These are phyloP conservation scores for Wickerhamomyces mucosus DNA, from an alignment of 805 yeast species.

Conservation along the genomic window DNA sequence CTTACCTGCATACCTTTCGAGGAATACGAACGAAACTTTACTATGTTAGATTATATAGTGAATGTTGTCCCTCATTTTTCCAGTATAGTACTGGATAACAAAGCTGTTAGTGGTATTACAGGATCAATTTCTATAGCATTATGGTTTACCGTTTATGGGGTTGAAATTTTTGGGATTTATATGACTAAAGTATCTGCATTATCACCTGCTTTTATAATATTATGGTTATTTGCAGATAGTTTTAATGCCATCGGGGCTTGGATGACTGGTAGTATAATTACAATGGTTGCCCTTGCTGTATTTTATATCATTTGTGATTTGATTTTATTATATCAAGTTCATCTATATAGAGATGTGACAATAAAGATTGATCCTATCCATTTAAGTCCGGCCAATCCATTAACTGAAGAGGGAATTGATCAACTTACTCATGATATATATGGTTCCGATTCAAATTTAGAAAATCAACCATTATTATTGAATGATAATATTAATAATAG, in stretches of 20 bases:
- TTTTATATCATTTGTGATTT: conserved; percentile 91
- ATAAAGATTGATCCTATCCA: conserved; percentile 61
- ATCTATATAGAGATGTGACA: conserved; percentile 60
- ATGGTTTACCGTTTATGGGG: conserved; percentile 97
- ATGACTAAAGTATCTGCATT: conserved; percentile 79
- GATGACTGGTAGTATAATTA: conserved; percentile 83
- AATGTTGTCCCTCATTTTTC: no score
- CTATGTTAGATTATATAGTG: no score
- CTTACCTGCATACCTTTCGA: no score
- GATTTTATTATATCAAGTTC: conserved; percentile 74
- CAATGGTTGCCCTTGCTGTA: conserved; percentile 87
- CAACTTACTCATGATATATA: conserved; percentile 39
- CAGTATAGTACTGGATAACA: conserved; percentile 16
- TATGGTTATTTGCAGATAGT: conserved; percentile 92
- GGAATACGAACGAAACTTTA: no score
- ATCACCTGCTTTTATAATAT: conserved; percentile 72
- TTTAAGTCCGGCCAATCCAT: conserved; percentile 82
- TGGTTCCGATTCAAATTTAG: conserved; percentile 16
- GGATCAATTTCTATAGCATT: conserved; percentile 86
- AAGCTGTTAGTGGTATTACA: conserved; percentile 21
- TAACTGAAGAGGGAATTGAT: conserved; percentile 62
- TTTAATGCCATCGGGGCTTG: conserved; percentile 90
- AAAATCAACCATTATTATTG: neutral
- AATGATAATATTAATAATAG: neutral
- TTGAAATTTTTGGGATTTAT: conserved; percentile 91